Base-by-base conservation (phyloP, 495 filamentous ascomycete species). In the Gamarada debralockiae region DNA sequence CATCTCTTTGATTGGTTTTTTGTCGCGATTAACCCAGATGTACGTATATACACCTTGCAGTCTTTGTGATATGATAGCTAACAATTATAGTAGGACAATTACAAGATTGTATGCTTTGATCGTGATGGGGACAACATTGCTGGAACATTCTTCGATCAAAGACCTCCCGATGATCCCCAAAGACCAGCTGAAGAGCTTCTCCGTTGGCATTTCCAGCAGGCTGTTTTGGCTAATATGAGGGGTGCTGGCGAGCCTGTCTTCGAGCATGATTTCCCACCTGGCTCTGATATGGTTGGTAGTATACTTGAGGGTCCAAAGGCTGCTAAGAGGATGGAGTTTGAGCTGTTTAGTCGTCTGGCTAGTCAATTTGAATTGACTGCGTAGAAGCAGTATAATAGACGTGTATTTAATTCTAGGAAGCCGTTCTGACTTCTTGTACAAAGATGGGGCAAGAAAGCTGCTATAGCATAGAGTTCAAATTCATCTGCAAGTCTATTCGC, bases 171-270 rank as follows among this genome's bases (percentile, higher is more conserved):
- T 48, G 48, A 73, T 60, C 64, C 67, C 14, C 44, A 63, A 48
- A 60, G 63, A 39, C 63, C 65, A 13, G 52, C 53, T 29, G 71
- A 73, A 56, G 27, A 66, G 55, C 57, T 72, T 17, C 52, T 74
- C 29, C 53, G 67, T 29, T 75, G 67, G 70, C 70, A 74, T 52
- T 75, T 73, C 51, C 41, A 68, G 27, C 70, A 74, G 57, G 54
- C 65, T 38, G 62, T 73, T 27, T 57, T 70, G 25, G 63, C 50
- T 6, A 69, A 72, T 52, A 63, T 73, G 61, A 64, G 48, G 45
- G 65, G 64, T 48, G 62, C 45, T 54, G 67, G 69, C 18, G 72
- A 70, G 64, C 69, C 69, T 34, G 31, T 56, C 8, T 70, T 70
- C 46, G 68, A 73, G 59, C 48, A 52, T 63, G 72, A 70, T 58